phyloP scores from a whole-genome alignment of 768 basidiomycete genomes.

The Cubamyces lactineus region DNA sequence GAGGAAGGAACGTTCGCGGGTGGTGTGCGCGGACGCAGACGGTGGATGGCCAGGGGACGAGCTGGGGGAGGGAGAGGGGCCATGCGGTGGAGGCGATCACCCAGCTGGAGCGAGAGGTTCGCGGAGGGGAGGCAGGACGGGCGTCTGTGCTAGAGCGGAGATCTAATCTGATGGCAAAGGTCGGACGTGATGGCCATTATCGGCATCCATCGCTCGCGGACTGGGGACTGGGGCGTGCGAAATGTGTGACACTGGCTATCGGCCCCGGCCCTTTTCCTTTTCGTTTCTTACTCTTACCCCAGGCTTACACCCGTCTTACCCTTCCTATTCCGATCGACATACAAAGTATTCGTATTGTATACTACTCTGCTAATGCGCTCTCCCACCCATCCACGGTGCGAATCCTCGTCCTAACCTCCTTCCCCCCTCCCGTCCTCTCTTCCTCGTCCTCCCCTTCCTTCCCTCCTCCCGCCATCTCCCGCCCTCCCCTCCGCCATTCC shows the following conservation, averaged over 20 bases:
- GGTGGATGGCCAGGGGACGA: neutral
- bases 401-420: too few species aligned
- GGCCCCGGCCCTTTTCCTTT: too few species aligned
- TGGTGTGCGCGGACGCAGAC: neutral
- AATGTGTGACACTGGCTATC: too few species aligned
- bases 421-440: neutral
- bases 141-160: conserved; percentile 10
- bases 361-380: neutral
- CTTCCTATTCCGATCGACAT: too few species aligned
- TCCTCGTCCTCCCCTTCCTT: conserved; percentile 4
- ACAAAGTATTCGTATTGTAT: too few species aligned
- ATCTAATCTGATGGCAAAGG: conserved; percentile 24
- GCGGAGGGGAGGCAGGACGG: conserved; percentile 9
- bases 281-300: too few species aligned
- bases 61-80: neutral
- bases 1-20: conserved; percentile 13
- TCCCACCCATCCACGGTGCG: neutral
- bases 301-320: too few species aligned
- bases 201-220: neutral
- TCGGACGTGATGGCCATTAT: conserved; percentile 7
- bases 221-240: too few species aligned
- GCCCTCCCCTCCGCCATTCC: conserved; percentile 21
- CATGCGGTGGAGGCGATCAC: too few species aligned
- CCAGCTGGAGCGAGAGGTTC: conserved; percentile 4
- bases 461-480: conserved; percentile 4